Base-by-base conservation (phyloP, 2,329 filamentous ascomycete species). In the Leptodontidium sp. region DNA sequence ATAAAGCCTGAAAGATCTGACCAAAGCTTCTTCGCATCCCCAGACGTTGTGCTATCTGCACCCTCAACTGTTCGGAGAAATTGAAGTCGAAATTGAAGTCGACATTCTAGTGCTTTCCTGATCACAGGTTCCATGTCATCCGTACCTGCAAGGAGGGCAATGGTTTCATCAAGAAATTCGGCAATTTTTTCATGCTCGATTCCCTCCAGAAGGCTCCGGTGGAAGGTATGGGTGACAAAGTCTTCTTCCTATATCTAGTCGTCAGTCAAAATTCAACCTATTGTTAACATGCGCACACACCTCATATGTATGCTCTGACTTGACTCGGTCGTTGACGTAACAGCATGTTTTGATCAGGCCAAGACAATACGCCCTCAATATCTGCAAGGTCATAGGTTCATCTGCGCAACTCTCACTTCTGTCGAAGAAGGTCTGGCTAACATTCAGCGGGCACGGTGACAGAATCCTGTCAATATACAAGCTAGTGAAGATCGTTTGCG, bases 401-500 rank as follows among this genome's bases (percentile, higher is more conserved):
- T 74, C 72, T 29, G 71, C 68, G 50, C 61, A 69, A 45, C 68
- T 71, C 26, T 77, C 72, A 3, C 72, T 72, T 59, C 66, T 68
- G 61, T 75, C 74, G 72, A 75, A 74, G 32, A 67, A 68, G 38
- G 69, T 75, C 55, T 73, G 76, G 2, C 89, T 82, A 32, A 97
- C 81, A 5, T 80, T 86, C 45, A 81, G 82, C 4, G 92, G 90
- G 38, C 87, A 84, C 0, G 92, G 90, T 81, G 90, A 91, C 69
- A 97, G 82, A 17, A 99, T 84, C 61, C 89, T 89, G 75, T 98
- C 94, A 67, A 98, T 88, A 79, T 99, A 96, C 43, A 97, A 85
- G 64, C 93, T 97, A 5, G 94, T 98, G 78, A 98, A 94, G 1
- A 99, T 83, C 0, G 96, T 98, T 79, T 98, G 96, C 1, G 95